Evolutionary conservation across 768 basidiomycete genomes (phyloP), one percentile per base, ranked within the genome.

Genomic region (Russula olivacea): DNA sequence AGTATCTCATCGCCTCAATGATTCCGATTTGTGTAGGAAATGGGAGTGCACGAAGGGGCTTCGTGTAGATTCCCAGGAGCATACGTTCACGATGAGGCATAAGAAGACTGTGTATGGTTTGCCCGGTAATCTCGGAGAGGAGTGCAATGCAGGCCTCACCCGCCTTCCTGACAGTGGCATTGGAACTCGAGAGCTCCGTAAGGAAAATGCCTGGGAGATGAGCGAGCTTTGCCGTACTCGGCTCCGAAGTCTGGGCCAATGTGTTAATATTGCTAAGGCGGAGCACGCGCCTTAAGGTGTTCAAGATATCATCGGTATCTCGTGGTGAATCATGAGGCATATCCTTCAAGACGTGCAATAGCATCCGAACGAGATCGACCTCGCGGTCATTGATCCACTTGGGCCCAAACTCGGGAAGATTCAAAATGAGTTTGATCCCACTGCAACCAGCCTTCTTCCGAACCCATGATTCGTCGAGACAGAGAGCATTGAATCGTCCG

Each of bases 11-110:
- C 19, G 93, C 93, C 69, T 98, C 97, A 63, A 98, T 93, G 83
- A 98, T 94, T 34, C 95, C 97, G 61, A 98, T 97, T 73, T 98
- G 97, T 69, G 93, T 92, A 17, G 88, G 81, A 72, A 98, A 95
- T 1, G 94, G 94, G 28, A 99, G 81, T 0, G 97, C 97, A 57
- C 97, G 82, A 21, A 99, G 81, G 14, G 97, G 97, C 71, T 98
- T 98, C n/a, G 90, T 91, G 76, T 89, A 98, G 67, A 99, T 94
- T 2, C 88, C 84, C 19, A 84, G 83, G 43, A 98, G 79, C 76
- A 98, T 87, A 34, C 93, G 86, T 66, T 94, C 92, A 52, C 93
- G 87, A 69, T 94, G 88, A 17, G 84, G 89, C 72, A 82, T 76
- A 53, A 99, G 78, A n/a, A 98, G 78, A 49, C 94, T 92, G 48